phyloP scores from a whole-genome alignment of 2,329 filamentous ascomycete species.

The Ustulina deusta region DNA sequence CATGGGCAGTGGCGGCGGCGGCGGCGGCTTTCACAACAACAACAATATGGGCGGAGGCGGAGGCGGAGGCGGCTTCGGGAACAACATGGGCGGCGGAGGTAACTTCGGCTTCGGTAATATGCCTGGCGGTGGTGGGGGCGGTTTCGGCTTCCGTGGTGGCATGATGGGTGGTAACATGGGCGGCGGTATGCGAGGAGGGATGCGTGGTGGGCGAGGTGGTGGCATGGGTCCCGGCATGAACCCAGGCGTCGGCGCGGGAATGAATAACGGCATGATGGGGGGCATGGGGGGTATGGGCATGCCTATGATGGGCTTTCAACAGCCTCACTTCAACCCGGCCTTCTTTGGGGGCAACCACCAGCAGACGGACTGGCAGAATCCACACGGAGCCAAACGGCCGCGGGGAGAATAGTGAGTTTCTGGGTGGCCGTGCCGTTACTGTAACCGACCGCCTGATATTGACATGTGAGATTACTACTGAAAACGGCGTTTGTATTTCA shows the following conservation, averaged over 20 bases:
- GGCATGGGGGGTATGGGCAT: conserved; percentile 50
- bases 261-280: conserved; percentile 51
- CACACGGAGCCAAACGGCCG: conserved; percentile 52
- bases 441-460: too few relatives aligned
- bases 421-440: too few relatives aligned
- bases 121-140: conserved; percentile 47
- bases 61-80: conserved; percentile 48
- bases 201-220: conserved; percentile 50
- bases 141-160: conserved; percentile 50
- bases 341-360: conserved; percentile 52
- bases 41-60: conserved; percentile 46
- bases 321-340: conserved; percentile 51
- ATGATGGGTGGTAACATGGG: conserved; percentile 52
- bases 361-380: conserved; percentile 53
- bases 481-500: conserved; percentile 22
- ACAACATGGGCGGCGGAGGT: conserved; percentile 44
- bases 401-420: conserved; percentile 49
- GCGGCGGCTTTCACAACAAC: conserved; percentile 48
- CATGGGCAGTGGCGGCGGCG: conserved; percentile 47
- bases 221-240: conserved; percentile 49
- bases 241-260: conserved; percentile 41
- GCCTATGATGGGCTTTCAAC: conserved; percentile 52
- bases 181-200: conserved; percentile 49
- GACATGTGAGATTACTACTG: too few relatives aligned
- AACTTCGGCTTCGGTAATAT: conserved; percentile 51